Conservation (phyloP, 148 eudicot species). For the Drosera capensis region DNA sequence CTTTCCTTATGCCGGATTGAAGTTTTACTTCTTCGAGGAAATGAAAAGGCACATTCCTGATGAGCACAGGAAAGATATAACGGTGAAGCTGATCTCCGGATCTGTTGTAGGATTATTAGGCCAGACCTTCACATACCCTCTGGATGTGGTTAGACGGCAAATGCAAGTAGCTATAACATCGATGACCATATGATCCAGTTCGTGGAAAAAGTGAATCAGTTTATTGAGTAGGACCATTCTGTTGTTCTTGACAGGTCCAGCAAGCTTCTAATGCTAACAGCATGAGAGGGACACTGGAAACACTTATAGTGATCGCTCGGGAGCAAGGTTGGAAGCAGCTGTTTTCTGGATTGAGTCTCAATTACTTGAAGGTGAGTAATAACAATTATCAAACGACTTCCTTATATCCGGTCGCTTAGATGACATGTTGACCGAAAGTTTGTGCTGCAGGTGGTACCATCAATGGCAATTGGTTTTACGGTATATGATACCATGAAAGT, state of each 20-base stretch:
- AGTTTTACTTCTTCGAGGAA: conserved; percentile 83
- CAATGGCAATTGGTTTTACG: conserved; percentile 88
- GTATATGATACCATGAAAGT: conserved; percentile 79
- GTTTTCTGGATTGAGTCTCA: conserved; percentile 89
- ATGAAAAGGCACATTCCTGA: conserved; percentile 80
- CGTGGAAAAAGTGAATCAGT: not conserved
- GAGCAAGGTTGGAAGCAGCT: conserved; percentile 82
- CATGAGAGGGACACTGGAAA: conserved; percentile 55
- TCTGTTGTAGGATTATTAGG: conserved; percentile 86
- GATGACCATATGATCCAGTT: not conserved
- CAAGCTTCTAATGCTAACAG: conserved; percentile 25
- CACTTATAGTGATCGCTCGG: conserved; percentile 45
- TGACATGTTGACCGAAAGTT: not conserved
- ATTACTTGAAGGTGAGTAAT: conserved; percentile 68
- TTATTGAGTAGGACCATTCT: not conserved
- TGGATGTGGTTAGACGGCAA: conserved; percentile 91
- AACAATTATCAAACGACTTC: not conserved
- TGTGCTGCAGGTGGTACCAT: conserved; percentile 71
- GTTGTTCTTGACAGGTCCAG: conserved; percentile 43
- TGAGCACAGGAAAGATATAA: conserved; percentile 59
- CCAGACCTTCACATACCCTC: conserved; percentile 92
- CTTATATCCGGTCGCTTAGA: not conserved
- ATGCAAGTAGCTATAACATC: conserved; percentile 56
- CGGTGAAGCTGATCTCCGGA: conserved; percentile 70
- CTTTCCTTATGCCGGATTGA: conserved; percentile 89